Base-by-base conservation (phyloP, 768 basidiomycete genomes). In the Auricularia auricula-judae region DNA sequence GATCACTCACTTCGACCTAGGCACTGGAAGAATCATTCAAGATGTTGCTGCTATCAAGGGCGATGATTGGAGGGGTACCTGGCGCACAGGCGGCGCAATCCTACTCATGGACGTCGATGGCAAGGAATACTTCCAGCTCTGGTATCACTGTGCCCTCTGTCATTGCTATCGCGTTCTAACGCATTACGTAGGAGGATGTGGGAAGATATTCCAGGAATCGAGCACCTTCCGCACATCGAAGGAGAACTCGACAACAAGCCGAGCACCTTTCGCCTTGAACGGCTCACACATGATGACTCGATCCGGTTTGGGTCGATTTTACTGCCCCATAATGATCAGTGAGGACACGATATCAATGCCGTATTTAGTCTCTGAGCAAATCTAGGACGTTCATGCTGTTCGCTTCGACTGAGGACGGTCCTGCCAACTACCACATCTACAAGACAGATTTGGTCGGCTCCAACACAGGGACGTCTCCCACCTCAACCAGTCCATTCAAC, bases 1-100 rank as follows among this genome's bases (percentile, higher is more conserved):
- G 51, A 67, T 79, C 69, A 77, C 78, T 2, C 66, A 77, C 69
- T 79, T 79, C 64, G 71, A 79, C 62, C 66, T 78, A n/a, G 74
- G 73, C 36, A 71, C 73, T 1, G 78, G 79, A 5, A 70, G 78
- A 18, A 75, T 68, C 7, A 74, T 80, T 65, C 68, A 67, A 16
- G 62, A 63, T 3, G 76, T 77, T 62, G 21, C n/a, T 36, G 64
- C 76, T 1, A 73, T 80, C 36, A 54, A 54, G 18, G 76, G 75
- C 3, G 79, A 79, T n/a, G 76, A 79, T 64, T 79, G 77, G 78
- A 71, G 76, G 53, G 76, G 78, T 7, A 65, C 71, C 34, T 74
- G 71, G 68, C 61, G 67, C n/a, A 36, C 65, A 8, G 67, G 67
- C 8, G 67, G 67, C 35, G 63, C 67, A 3, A 43, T 67, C 29